Conservation (phyloP, 495 filamentous ascomycete genomes). For the Stereocaulon alpinum region DNA sequence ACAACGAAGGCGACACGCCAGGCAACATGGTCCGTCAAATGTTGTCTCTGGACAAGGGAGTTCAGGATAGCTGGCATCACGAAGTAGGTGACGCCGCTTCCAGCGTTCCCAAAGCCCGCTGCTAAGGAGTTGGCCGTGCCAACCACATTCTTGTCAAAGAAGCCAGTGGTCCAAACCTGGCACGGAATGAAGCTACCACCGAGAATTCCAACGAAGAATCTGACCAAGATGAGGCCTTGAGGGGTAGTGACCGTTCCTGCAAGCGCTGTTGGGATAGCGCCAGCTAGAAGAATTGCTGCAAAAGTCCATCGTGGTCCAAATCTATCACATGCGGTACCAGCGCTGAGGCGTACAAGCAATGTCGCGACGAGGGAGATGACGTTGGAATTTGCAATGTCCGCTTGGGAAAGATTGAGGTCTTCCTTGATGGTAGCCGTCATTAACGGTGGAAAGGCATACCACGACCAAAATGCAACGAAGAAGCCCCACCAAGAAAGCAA, state of each 20-base stretch:
- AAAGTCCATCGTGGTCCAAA: conserved; percentile 77
- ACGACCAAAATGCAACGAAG: conserved; percentile 89
- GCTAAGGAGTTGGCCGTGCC: conserved; percentile 82
- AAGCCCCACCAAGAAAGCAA: conserved; percentile 93
- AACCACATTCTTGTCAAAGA: conserved; percentile 94
- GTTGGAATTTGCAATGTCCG: conserved; percentile 79
- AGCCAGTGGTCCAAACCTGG: conserved; percentile 90
- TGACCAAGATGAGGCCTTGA: conserved; percentile 58
- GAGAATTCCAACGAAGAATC: conserved; percentile 89
- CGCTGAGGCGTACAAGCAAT: conserved; percentile 63
- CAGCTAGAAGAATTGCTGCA: conserved; percentile 60
- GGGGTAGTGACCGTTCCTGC: conserved; percentile 65
- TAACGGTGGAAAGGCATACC: conserved; percentile 71
- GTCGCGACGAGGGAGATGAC: conserved; percentile 77
- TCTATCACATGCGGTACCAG: conserved; percentile 73
- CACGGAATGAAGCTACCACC: conserved; percentile 88
- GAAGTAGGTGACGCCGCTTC: conserved; percentile 79
- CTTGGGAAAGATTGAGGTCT: conserved; percentile 60
- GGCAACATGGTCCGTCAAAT: conserved; percentile 63
- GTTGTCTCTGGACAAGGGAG: conserved; percentile 27
- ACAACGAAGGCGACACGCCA: conserved; percentile 80
- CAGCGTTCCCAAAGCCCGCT: conserved; percentile 79
- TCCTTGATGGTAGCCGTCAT: conserved; percentile 65
- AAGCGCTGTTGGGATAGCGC: conserved; percentile 71
- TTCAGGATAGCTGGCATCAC: conserved; percentile 64